Evolutionary conservation across 202 grass and related monocot species (phyloP).

Genomic region (Schoenoplectus triqueter): DNA sequence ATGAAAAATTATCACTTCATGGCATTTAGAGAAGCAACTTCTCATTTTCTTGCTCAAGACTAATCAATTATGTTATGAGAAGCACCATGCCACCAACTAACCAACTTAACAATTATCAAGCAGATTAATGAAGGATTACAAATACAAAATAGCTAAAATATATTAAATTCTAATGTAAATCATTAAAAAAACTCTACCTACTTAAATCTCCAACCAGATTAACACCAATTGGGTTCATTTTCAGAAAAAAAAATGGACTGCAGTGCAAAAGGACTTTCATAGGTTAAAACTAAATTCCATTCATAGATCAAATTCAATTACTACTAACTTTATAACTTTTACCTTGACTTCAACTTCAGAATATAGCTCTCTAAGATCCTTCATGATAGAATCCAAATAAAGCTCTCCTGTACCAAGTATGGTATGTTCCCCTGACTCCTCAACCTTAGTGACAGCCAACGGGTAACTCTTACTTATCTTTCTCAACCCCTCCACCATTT

Average conservation of each 20-base stretch:
- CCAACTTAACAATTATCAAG: conserved; percentile 6
- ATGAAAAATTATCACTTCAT: not conserved
- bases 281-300: not conserved
- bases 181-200: not conserved
- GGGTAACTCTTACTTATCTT: conserved; percentile 99
- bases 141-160: not conserved
- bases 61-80: not conserved
- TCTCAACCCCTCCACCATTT: conserved; percentile 96
- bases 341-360: conserved; percentile 99
- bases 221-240: not conserved
- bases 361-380: conserved; percentile 97
- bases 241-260: not conserved
- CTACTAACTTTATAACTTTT: conserved; percentile 24
- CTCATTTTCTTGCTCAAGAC: not conserved
- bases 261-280: not conserved
- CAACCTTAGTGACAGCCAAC: conserved; percentile 95
- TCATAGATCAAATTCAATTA: conserved; percentile 11
- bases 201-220: not conserved
- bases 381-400: conserved; percentile 99
- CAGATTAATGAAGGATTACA: not conserved
- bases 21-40: not conserved
- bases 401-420: conserved; percentile 91
- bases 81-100: not conserved
- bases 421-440: conserved; percentile 96
- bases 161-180: not conserved